Base-by-base conservation (phyloP, 1,284 basidiomycete species). In the Cystobasidium sp. region DNA sequence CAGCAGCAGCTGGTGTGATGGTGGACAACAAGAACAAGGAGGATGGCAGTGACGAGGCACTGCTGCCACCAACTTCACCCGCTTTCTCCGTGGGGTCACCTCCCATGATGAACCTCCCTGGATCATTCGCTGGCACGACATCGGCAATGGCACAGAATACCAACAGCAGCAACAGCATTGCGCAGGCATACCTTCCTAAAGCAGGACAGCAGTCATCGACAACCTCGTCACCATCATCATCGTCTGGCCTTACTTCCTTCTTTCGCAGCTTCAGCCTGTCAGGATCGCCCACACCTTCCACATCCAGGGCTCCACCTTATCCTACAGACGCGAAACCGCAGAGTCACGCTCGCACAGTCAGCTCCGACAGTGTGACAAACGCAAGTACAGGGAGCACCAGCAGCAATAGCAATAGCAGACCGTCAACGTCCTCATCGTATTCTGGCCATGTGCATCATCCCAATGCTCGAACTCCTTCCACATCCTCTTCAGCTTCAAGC, bases 171-270 rank as follows among this genome's bases (percentile, higher is more conserved):
- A 16, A 46, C 10, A 14, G 63, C 46, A 12, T 1, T 24, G 24
- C 7, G 46, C 6, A 39, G 24, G 31, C 18, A 39, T 37, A 31
- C 49, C 39, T n/a, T 41, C n/a, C 49, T 16, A 63, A 44, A 46
- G 6, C 46, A 51, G 47, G 16, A 16, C 47, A 51, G 6, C 18
- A 18, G 16, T 31, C 22, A 6, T 14, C 22, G n/a, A 0, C 41
- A 51, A 6, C 43, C 14, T 22, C 44, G 18, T 41, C 46, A n/a
- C n/a, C 63, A 6, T 1, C 46, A 39, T 12, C 20, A 10, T 10
- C 64, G 7, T 66, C 64, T n/a, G 51, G 51, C n/a, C 47, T 66
- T 41, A 43, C 49, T n/a, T 66, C 64, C 12, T 66, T 66, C 37
- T 66, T 66, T 18, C 16, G 64, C 14, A 53, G 22, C 47, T 55